Conservation (phyloP, 1,139 yeast species). For the Petasospora fabianii region DNA sequence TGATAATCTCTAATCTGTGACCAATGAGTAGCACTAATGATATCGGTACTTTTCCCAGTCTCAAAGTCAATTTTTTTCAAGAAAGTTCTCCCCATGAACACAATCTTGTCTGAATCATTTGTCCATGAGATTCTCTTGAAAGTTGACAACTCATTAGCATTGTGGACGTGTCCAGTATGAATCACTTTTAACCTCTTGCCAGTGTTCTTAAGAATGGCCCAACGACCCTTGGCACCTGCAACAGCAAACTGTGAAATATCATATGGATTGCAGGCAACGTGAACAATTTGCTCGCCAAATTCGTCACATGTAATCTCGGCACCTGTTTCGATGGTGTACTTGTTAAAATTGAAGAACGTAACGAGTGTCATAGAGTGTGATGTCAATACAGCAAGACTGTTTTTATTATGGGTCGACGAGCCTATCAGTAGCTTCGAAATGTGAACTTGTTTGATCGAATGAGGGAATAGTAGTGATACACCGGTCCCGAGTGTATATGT, state of each 20-base stretch:
- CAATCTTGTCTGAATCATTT: conserved; percentile 29
- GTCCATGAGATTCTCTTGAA: conserved; percentile 54
- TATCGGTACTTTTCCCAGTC: conserved; percentile 31
- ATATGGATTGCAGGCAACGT: conserved; percentile 43
- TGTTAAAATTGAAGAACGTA: too few species aligned
- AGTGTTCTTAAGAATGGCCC: conserved; percentile 36
- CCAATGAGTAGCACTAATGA: conserved; percentile 53
- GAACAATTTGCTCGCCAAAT: conserved; percentile 37
- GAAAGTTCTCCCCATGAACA: conserved; percentile 45
- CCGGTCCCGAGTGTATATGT: conserved; percentile 21
- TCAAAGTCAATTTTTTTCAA: conserved; percentile 34
- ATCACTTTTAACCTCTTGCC: conserved; percentile 13
- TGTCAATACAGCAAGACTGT: background rate
- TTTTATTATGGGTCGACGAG: background rate
- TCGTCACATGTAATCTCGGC: conserved; percentile 4
- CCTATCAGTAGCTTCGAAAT: conserved; percentile 20
- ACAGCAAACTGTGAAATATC: conserved; percentile 38
- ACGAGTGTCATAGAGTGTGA: too few species aligned
- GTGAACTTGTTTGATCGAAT: conserved; percentile 41
- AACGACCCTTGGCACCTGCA: conserved; percentile 52
- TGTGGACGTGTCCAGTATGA: conserved; percentile 33
- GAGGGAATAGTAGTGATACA: conserved; percentile 30
- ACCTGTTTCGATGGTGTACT: too few species aligned
- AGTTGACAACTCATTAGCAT: conserved; percentile 49
- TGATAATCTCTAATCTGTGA: conserved; percentile 47